Conservation (phyloP, 1,139 yeast species). For the Magnusiomyces suaveolens region DNA sequence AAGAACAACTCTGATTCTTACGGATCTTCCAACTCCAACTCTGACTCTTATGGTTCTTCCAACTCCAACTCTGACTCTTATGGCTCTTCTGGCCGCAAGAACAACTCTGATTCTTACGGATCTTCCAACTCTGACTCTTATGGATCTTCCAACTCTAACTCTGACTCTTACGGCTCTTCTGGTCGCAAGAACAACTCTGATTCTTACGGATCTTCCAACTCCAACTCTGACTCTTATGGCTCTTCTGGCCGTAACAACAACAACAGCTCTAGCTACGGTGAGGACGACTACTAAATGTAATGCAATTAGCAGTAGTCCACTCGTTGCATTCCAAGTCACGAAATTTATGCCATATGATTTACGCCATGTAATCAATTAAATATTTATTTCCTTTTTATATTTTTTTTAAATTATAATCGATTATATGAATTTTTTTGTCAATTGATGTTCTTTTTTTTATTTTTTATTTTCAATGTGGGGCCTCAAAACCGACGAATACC, state of each 20-base stretch:
- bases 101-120: constrained; percentile 18
- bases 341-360: neutral
- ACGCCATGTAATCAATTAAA: neutral
- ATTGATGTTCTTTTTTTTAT: neutral
- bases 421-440: neutral
- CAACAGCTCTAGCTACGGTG: neutral
- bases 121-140: constrained; percentile 15
- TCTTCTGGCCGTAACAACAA: neutral
- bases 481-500: no score
- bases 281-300: constrained; percentile 2
- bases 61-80: neutral
- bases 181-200: constrained; percentile 13
- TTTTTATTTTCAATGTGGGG: neutral
- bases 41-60: constrained; percentile 11
- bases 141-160: constrained; percentile 6
- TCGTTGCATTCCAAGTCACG: neutral
- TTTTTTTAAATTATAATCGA: neutral
- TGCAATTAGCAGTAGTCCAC: neutral
- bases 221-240: constrained; percentile 1
- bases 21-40: constrained; percentile 13
- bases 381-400: no score
- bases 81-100: neutral
- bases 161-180: constrained; percentile 8
- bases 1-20: constrained; percentile 11
- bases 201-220: constrained; percentile 14